These are phyloP conservation scores for Aureobasidium sp. DNA, from an alignment of 2,329 filamentous ascomycete genomes.

Conservation along the genomic window DNA sequence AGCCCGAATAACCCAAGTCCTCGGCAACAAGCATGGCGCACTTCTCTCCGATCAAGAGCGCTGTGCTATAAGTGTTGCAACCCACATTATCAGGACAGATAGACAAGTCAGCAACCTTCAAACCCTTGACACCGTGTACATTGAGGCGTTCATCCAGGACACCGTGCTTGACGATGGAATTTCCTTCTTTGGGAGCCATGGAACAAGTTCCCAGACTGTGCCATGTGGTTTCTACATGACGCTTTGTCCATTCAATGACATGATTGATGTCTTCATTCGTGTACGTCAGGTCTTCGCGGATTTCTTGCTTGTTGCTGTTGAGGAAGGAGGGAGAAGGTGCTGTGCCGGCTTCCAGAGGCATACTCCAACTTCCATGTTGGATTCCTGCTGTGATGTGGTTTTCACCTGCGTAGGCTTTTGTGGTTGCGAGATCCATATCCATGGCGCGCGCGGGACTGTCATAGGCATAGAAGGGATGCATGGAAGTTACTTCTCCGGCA, in stretches of 20 bases:
- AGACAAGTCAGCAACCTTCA: constrained; percentile 69
- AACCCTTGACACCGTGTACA: constrained; percentile 67
- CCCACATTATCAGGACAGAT: constrained; percentile 76
- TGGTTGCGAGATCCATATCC: constrained; percentile 69
- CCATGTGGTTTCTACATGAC: constrained; percentile 64
- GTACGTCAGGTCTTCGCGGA: constrained; percentile 61
- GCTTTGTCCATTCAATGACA: constrained; percentile 57
- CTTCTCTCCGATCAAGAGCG: constrained; percentile 70
- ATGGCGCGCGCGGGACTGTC: constrained; percentile 62
- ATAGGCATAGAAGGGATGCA: constrained; percentile 66
- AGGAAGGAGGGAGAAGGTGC: constrained; percentile 45
- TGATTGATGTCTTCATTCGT: constrained; percentile 54
- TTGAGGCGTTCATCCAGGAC: constrained; percentile 72
- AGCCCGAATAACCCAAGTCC: constrained; percentile 66
- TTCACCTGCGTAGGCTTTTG: constrained; percentile 66
- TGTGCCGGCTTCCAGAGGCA: constrained; percentile 51
- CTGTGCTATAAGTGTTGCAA: constrained; percentile 56
- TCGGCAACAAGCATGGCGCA: constrained; percentile 62
- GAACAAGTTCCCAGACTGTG: constrained; percentile 63
- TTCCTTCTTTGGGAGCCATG: constrained; percentile 70
- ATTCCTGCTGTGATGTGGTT: constrained; percentile 66
- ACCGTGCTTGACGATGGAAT: constrained; percentile 73
- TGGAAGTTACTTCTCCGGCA: constrained; percentile 60
- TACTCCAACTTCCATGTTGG: constrained; percentile 61
- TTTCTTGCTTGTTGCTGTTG: constrained; percentile 56